Base-by-base conservation (phyloP, 805 yeast species). In the Myxozyma melibiosi region DNA sequence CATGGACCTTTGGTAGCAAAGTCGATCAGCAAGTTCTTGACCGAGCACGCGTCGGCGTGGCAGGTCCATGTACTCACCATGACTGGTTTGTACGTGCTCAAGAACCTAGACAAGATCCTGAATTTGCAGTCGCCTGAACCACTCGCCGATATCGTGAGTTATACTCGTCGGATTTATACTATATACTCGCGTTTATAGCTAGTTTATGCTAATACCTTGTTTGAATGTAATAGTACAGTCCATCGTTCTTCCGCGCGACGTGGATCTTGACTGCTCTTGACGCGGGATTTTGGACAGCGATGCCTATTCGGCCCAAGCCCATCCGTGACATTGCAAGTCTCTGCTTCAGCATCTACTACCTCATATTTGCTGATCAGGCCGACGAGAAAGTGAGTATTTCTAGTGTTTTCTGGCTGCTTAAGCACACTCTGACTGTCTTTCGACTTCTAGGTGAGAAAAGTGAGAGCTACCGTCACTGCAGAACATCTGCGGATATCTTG, bases 261-360 rank as follows among this genome's bases (percentile, higher is more conserved):
- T 66, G 71, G 68, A 56, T 68, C 18, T 47, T 68, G 37, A 68
- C 68, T 7, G 71, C 71, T 2, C 56, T 66, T 20, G 71, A 68
- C 44, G 71, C 71, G 3, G 71, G 71, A 16, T 68, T 67, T 45
- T 68, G 70, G 70, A 68, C 71, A 4, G 71, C 71, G n/a, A 63
- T 68, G 66, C 58, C 66, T 22, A 56, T 68, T 22, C 54, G 56
- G 14, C 59, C 63, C 31, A 61, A 57, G 47, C 48, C 51, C 6
- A 11, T 64, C 1, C 62, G 70, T 8, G 69, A 68, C 25, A 16
- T 68, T 7, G 61, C 65, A 5, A 61, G 69, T 13, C 41, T 68
- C 8, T 37, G 64, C 20, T 66, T 68, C 54, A 50, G 68, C 37
- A 13, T 53, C 9, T 68, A 68, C 55, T 68, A 68, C 45, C 55